Base-by-base conservation (phyloP, 345 rosid species). In the Lepidium didymum region DNA sequence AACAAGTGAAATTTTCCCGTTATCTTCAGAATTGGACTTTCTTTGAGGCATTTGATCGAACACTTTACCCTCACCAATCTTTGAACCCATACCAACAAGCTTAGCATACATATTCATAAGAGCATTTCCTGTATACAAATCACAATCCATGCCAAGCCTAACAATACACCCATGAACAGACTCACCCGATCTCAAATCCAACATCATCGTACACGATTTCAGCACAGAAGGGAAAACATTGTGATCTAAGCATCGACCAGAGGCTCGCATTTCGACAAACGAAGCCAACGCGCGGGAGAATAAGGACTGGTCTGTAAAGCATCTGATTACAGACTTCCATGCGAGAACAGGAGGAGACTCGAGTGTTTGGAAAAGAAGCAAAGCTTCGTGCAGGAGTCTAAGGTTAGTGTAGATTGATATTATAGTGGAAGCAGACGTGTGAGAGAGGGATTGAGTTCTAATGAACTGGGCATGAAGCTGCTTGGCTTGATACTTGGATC, bases 81-180 rank as follows among this genome's bases (percentile, higher is more conserved):
- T 68, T 1, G 73, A 62, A 38, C 51, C 47, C 74, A 42, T 45
- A 2, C 40, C 72, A 34, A 68, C 83, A 73, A 85, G 78, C 69
- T 85, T 89, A 1, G 87, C 87, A 4, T 92, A 89, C 96, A 92
- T 87, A 77, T 84, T 92, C 89, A 92, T 77, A 4, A 92, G 82
- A 10, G 98, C 95, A 84, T 92, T 92, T 7, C 86, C 81, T 1
- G 87, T 86, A 47, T 80, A 86, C 83, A 92, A 68, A 76, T 89
- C 91, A 37, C 69, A 72, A 46, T 78, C 87, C 78, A 84, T 25
- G 7, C 95, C 96, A 29, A 81, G 74, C 70, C 85, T 86, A 62
- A 92, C 40, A 41, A 84, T 46, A 75, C 77, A 87, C 7, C 83
- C 98, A 81, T 92, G 96, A 29, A 92, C 75, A 13, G 89, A 81